A percentile compares a stretch with the other conserved stretches of the same genome.
Evolutionary conservation across 2,329 filamentous ascomycete genomes (phyloP).

Genomic region (Penicillium sp.): DNA sequence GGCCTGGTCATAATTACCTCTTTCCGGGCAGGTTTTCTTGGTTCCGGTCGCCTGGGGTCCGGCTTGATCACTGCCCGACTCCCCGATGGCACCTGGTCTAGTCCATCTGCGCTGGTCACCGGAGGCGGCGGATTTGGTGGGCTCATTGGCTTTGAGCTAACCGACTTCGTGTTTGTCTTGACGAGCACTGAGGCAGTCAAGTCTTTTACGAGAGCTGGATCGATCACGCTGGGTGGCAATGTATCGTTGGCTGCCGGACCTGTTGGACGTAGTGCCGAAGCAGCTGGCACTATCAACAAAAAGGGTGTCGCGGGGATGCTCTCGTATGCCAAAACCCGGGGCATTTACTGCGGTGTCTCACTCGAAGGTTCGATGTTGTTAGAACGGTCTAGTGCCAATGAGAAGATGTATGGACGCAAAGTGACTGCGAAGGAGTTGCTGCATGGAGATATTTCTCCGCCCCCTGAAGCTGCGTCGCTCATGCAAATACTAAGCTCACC

Average conservation of each 20-base stretch:
- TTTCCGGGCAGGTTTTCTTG: constrained; percentile 48
- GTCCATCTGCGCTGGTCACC: constrained; percentile 48
- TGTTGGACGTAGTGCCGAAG: constrained; percentile 82
- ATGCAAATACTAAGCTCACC: constrained; percentile 78
- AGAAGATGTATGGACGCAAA: constrained; percentile 84
- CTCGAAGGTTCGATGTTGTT: constrained; percentile 88
- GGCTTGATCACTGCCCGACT: constrained; percentile 49
- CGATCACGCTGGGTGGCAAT: constrained; percentile 87
- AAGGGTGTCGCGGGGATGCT: constrained; percentile 86
- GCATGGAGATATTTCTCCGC: constrained; percentile 72
- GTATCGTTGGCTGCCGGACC: constrained; percentile 91
- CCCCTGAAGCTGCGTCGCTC: constrained; percentile 76
- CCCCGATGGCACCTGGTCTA: constrained; percentile 49
- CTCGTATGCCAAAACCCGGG: constrained; percentile 95
- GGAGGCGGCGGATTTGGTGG: constrained; percentile 48
- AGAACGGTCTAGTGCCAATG: constrained; percentile 89
- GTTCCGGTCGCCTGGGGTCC: constrained; percentile 48
- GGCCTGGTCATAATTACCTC: constrained; percentile 50
- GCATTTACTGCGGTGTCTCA: constrained; percentile 88
- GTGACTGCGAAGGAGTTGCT: constrained; percentile 79
- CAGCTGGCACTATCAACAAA: constrained; percentile 83
- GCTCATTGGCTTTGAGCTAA: constrained; percentile 50
- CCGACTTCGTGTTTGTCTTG: constrained; percentile 88
- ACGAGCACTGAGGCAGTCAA: constrained; percentile 85
- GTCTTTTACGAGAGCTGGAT: constrained; percentile 86